Percentiles rank a stretch among this genome's conserved stretches.
These are phyloP conservation scores for Pittosporum tobira DNA, from an alignment of 129 eudicot species.

Conservation along the genomic window DNA sequence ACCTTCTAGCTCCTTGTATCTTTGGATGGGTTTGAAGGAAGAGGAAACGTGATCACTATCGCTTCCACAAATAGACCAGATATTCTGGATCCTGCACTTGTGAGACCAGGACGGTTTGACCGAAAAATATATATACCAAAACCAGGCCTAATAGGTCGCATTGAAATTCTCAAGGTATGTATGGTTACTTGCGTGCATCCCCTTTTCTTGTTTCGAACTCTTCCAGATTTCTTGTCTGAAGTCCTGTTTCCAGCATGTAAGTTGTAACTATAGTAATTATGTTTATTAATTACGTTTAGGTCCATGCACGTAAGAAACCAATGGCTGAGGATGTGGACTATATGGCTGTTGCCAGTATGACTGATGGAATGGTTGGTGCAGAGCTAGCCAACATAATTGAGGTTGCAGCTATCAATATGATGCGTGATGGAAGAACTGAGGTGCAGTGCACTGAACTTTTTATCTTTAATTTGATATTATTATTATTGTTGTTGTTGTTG, in stretches of 20 bases:
- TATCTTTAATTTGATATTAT: not conserved
- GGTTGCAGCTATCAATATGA: constrained; percentile 80
- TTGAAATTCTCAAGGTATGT: constrained; percentile 77
- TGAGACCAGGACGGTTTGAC: constrained; percentile 95
- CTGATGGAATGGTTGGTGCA: constrained; percentile 96
- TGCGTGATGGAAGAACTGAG: constrained; percentile 95
- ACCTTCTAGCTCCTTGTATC: constrained; percentile 79
- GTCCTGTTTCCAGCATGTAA: constrained; percentile 1
- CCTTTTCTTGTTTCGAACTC: too few relatives aligned
- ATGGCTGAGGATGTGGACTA: constrained; percentile 95
- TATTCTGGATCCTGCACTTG: constrained; percentile 92
- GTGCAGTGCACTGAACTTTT: constrained; percentile 30
- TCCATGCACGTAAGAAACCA: constrained; percentile 94
- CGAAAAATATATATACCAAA: constrained; percentile 80
- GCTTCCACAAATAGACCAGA: constrained; percentile 98
- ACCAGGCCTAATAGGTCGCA: constrained; percentile 83
- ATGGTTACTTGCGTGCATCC: not conserved
- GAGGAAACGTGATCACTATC: constrained; percentile 93
- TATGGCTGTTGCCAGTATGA: constrained; percentile 74
- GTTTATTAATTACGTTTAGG: constrained; percentile 33
- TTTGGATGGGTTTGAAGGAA: constrained; percentile 98
- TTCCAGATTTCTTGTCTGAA: not conserved
- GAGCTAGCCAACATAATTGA: constrained; percentile 89
- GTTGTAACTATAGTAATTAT: too few relatives aligned
- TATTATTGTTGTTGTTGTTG: too few relatives aligned